Evolutionary conservation across 2,329 filamentous ascomycete genomes (phyloP), one percentile per base, ranked within the genome.

Genomic region (Curvularia sp.): DNA sequence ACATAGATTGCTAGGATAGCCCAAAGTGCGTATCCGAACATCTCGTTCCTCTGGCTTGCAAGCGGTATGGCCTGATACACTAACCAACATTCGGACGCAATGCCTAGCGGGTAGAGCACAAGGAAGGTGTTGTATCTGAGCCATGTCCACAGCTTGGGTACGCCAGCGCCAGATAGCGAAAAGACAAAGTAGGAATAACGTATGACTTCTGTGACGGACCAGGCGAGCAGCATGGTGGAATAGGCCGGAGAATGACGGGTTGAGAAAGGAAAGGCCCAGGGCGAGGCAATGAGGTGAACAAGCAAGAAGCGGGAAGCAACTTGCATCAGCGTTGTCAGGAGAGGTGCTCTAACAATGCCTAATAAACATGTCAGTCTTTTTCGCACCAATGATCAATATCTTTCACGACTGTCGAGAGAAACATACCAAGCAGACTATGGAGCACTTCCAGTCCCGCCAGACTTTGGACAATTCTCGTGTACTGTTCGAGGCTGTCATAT

Each of bases 151-250:
- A 83, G 80, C 0, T 71, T 75, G 0, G 93, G 91, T 28, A 90
- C 86, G 27, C 86, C 83, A 63, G 69, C 32, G 0, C 68, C 67
- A 63, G 82, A 80, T 30, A 95, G 84, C 68, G 87, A 87, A 70
- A 93, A 83, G 34, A 91, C 90, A 76, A 98, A 98, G 83, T 91
- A 99, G 47, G 87, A 86, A 84, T 99, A 99, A 53, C 95, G 89
- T 70, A 97, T 89, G 52, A 97, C 90, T 80, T 99, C 95, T 60
- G 95, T 97, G 58, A 92, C 78, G 64, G 87, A 89, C 94, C 95
- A 98, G 30, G 95, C 93, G 55, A 89, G 72, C 57, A 98, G 84
- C 91, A 96, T 92, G 69, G 84, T 85, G 65, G 87, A 82, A 82
- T 93, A 96, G 55, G 84, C 86, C 19, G 84, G 80, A 61, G 82